phyloP scores from a whole-genome alignment of 495 filamentous ascomycete species.

The Xylaria intraflava region DNA sequence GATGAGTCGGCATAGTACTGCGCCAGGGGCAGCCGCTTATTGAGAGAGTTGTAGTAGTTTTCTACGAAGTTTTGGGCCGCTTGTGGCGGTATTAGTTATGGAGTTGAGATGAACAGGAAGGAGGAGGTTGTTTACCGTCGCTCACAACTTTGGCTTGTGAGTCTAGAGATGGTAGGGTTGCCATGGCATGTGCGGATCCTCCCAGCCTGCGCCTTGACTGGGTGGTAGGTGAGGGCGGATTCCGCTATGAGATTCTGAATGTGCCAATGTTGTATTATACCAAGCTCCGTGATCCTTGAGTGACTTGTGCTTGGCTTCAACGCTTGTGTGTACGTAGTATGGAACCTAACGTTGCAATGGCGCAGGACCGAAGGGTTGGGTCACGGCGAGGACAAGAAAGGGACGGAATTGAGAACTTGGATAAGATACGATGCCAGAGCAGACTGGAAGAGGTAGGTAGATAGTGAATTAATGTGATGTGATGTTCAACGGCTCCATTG shows the following conservation, averaged over 20 bases:
- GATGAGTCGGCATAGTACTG: constrained; percentile 34
- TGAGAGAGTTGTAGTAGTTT: constrained; percentile 36
- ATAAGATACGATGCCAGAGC: too few species aligned
- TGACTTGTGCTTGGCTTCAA: too few species aligned
- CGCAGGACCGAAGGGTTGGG: too few species aligned
- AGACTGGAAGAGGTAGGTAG: too few species aligned
- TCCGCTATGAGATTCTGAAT: not conserved
- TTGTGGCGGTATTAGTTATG: constrained; percentile 12
- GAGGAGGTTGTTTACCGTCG: constrained; percentile 14
- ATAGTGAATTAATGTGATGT: too few species aligned
- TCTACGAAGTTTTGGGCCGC: constrained; percentile 36
- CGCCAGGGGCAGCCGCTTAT: constrained; percentile 26
- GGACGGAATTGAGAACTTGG: too few species aligned
- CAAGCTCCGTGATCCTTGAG: too few species aligned
- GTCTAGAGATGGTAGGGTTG: constrained; percentile 14
- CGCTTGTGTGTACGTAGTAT: too few species aligned
- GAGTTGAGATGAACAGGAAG: not conserved
- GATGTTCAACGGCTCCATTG: too few species aligned
- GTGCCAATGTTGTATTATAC: too few species aligned
- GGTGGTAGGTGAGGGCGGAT: not conserved
- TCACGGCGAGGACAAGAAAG: too few species aligned
- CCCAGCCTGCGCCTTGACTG: not conserved
- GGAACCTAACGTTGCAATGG: too few species aligned
- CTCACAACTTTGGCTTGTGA: constrained; percentile 22
- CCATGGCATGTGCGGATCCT: constrained; percentile 10